Evolutionary conservation across 192 early-diverging fungal genomes (phyloP), one percentile per base, ranked within the genome.

Genomic region (Neocallimastix lanati): DNA sequence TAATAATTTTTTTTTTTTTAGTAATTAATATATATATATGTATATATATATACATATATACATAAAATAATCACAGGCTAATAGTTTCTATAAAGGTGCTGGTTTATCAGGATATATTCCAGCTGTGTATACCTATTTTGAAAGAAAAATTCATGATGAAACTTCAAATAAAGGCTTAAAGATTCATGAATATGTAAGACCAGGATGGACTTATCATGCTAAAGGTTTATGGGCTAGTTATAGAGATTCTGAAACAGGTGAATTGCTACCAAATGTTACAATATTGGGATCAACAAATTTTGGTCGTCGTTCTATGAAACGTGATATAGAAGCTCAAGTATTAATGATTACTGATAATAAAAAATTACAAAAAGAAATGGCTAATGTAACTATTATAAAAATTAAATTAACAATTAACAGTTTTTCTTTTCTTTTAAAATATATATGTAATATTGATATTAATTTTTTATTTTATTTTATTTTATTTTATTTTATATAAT

Each of bases 251-350:
- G 29, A 27, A 29, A 84, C 86, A 37, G 80, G 86, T 15, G 85
- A 91, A 40, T 79, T 86, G 29, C 77, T 80, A 29, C 93, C 94
- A 35, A 82, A 86, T 29, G 76, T 95, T 82, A 95, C 96, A 2
- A 91, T 95, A 81, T 90, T 97, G 79, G 96, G 96, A 14, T 97
- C 95, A 4, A 92, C 95, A 12, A 99, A 98, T 83, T 96, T 94
- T 87, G 96, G 95, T 0, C 91, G 95, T 82, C 86, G 96, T 76
- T 97, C 95, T 2, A 88, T 93, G n/a, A 87, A 92, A n/a, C 87
- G 96, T 18, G 97, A 99, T 81, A 79, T 97, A 78, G 97, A 99
- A 81, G 91, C 93, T 25, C 94, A 98, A 81, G 85, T 91, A 4
- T 88, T 94, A 7, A 58, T 98, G 14, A 86, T 93, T 25, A 95